Conservation (phyloP, 2,329 filamentous ascomycete genomes). For the Helminthosporium solani region DNA sequence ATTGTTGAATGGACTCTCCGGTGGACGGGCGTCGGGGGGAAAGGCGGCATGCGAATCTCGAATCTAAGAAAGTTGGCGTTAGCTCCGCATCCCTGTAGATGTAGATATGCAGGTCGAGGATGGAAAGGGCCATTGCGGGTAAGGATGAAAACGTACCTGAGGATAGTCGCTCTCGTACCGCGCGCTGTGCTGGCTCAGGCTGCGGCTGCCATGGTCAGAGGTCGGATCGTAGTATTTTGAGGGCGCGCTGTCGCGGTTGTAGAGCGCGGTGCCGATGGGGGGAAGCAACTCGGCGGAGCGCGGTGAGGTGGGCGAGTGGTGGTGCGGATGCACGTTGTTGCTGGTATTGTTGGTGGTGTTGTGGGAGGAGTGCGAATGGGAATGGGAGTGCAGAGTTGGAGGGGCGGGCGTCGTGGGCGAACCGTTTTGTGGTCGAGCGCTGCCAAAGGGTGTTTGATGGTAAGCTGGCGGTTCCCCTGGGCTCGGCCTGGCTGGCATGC, state of each 20-base stretch:
- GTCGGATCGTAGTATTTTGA: conserved; percentile 54
- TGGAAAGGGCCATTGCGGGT: conserved; percentile 5
- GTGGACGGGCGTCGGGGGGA: conserved; percentile 33
- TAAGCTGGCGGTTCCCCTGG: conserved; percentile 39
- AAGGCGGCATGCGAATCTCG: conserved; percentile 38
- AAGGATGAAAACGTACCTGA: conserved; percentile 26
- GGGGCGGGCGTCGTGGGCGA: conserved; percentile 31
- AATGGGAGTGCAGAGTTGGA: conserved; percentile 15
- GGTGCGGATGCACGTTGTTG: conserved; percentile 22
- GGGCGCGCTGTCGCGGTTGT: conserved; percentile 43
- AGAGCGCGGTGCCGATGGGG: conserved; percentile 42
- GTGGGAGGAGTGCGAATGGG: too few species aligned
- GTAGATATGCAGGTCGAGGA: neutral
- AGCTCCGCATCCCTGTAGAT: conserved; percentile 19
- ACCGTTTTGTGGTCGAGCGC: conserved; percentile 32
- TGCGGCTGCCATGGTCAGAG: conserved; percentile 45
- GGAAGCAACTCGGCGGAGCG: conserved; percentile 42
- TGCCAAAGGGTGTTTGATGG: conserved; percentile 37
- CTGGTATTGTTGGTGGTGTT: too few species aligned
- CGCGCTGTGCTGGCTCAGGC: conserved; percentile 31
- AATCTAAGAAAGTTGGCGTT: conserved; percentile 26
- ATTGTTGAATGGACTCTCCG: conserved; percentile 39
- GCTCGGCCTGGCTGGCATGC: conserved; percentile 27
- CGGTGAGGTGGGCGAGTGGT: conserved; percentile 39
- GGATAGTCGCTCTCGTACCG: conserved; percentile 38